Conservation (phyloP, 257 asterid species). For the Eucommia ulmoides region DNA sequence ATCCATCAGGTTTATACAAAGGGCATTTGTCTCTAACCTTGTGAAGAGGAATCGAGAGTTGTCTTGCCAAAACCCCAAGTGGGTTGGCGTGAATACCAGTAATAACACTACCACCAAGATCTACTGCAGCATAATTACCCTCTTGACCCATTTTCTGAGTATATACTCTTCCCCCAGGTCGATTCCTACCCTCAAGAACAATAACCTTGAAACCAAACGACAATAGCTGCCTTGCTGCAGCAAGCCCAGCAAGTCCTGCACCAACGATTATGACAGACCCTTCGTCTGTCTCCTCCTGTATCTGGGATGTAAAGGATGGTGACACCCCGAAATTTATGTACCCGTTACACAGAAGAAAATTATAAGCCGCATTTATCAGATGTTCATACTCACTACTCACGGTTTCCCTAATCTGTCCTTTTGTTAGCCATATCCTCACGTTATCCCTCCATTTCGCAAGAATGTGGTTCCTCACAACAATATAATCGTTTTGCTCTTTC, state of each 20-base stretch:
- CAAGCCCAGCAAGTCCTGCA: conserved; percentile 71
- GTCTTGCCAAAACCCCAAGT: conserved; percentile 72
- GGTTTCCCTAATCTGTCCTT: conserved; percentile 55
- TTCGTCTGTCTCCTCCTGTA: conserved; percentile 33
- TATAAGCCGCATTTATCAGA: conserved; percentile 50
- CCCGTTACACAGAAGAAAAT: conserved; percentile 58
- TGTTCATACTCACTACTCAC: conserved; percentile 53
- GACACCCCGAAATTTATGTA: conserved; percentile 71
- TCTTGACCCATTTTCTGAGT: conserved; percentile 54
- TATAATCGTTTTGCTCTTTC: conserved; percentile 73
- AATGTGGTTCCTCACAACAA: conserved; percentile 76
- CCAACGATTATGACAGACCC: conserved; percentile 63
- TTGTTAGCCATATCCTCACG: conserved; percentile 54
- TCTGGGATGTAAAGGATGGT: conserved; percentile 27
- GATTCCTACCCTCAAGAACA: conserved; percentile 62
- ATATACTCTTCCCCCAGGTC: conserved; percentile 88
- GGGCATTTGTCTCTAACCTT: conserved; percentile 70
- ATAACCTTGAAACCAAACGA: conserved; percentile 64
- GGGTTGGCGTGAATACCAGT: conserved; percentile 87
- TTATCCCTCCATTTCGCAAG: conserved; percentile 64
- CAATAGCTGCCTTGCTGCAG: conserved; percentile 74
- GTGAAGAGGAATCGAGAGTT: conserved; percentile 64
- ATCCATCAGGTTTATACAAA: conserved; percentile 62
- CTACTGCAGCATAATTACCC: conserved; percentile 49
- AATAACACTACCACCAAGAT: conserved; percentile 79